Percentiles rank a stretch among this genome's conserved stretches.
These are phyloP conservation scores for Sarocladium brachiariae DNA, from an alignment of 2,329 filamentous ascomycete genomes.

Conservation along the genomic window DNA sequence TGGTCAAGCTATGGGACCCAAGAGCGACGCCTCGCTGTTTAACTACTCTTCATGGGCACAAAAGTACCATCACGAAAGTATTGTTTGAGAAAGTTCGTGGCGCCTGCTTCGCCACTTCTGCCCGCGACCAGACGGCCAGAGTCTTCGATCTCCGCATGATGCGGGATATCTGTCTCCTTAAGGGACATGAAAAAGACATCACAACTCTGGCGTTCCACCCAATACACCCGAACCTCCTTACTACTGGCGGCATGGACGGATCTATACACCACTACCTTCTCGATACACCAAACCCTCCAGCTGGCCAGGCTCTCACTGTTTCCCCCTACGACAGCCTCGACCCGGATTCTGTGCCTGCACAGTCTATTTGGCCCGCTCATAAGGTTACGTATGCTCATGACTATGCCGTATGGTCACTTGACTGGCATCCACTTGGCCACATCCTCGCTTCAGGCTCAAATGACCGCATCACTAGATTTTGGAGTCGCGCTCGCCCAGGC, in stretches of 20 bases:
- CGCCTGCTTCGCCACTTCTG: slow-evolving; percentile 82
- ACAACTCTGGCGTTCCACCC: slow-evolving; percentile 92
- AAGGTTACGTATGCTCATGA: slow-evolving; percentile 83
- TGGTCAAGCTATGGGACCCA: slow-evolving; percentile 98
- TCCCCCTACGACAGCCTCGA: slow-evolving; percentile 83
- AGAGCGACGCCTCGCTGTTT: slow-evolving; percentile 72
- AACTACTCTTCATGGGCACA: slow-evolving; percentile 92
- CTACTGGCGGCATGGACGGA: slow-evolving; percentile 84
- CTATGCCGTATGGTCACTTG: slow-evolving; percentile 93
- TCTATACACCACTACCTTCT: slow-evolving; percentile 91
- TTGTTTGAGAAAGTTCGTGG: slow-evolving; percentile 82
- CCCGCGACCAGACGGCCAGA: slow-evolving; percentile 84
- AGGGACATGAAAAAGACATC: slow-evolving; percentile 94
- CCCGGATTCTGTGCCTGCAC: slow-evolving; percentile 69
- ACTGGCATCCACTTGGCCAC: slow-evolving; percentile 96
- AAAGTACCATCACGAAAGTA: slow-evolving; percentile 93
- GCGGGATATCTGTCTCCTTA: slow-evolving; percentile 89
- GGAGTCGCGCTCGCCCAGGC: slow-evolving; percentile 84
- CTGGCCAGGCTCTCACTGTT: slow-evolving; percentile 61
- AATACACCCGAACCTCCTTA: slow-evolving; percentile 80
- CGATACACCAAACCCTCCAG: slow-evolving; percentile 83
- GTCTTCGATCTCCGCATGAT: slow-evolving; percentile 97
- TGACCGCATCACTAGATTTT: slow-evolving; percentile 93
- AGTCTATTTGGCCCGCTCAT: slow-evolving; percentile 90
- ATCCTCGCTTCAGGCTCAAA: slow-evolving; percentile 94